Percentiles rank a stretch among this genome's conserved stretches.
These are phyloP conservation scores for Penicillium subrubescens DNA, from an alignment of 495 filamentous ascomycete species.

Conservation along the genomic window DNA sequence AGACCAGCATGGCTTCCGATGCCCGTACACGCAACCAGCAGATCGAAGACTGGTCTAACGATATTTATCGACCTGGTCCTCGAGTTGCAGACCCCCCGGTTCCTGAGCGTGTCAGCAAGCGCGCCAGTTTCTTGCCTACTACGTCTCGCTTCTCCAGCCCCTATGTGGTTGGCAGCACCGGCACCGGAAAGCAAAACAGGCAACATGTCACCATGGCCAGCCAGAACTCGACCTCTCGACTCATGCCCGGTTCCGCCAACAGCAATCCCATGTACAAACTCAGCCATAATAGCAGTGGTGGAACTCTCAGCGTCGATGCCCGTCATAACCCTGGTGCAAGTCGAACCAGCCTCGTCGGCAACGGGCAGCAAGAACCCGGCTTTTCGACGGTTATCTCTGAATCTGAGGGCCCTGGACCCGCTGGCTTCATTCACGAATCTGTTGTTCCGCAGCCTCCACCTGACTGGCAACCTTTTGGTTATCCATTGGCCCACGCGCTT, in stretches of 20 bases:
- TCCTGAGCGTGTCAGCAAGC: slow-evolving; percentile 74
- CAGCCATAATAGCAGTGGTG: slow-evolving; percentile 67
- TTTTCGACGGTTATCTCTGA: slow-evolving; percentile 61
- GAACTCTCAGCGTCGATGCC: slow-evolving; percentile 50
- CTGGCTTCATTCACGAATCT: slow-evolving; percentile 91
- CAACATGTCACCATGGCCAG: slow-evolving; percentile 94
- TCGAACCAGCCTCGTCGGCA: slow-evolving; percentile 53
- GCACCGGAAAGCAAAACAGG: slow-evolving; percentile 47
- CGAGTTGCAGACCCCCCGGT: slow-evolving; percentile 69
- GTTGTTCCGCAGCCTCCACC: slow-evolving; percentile 97
- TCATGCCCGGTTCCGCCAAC: slow-evolving; percentile 62
- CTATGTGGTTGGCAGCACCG: slow-evolving; percentile 68
- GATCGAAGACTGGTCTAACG: slow-evolving; percentile 98
- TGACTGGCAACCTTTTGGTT: slow-evolving; percentile 96
- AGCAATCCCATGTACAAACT: slow-evolving; percentile 66
- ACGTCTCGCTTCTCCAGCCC: slow-evolving; percentile 96
- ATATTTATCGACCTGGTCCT: slow-evolving; percentile 90
- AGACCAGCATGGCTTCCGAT: slow-evolving; percentile 69
- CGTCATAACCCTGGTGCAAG: slow-evolving; percentile 46
- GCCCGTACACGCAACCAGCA: slow-evolving; percentile 81
- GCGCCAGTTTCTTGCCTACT: slow-evolving; percentile 75
- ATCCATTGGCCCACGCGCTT: slow-evolving; percentile 88
- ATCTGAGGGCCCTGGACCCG: slow-evolving; percentile 75
- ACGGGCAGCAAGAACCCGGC: slow-evolving; percentile 40
- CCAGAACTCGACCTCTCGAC: slow-evolving; percentile 75